phyloP scores from a whole-genome alignment of 1,139 yeast species.

The Candida dubliniensis region DNA sequence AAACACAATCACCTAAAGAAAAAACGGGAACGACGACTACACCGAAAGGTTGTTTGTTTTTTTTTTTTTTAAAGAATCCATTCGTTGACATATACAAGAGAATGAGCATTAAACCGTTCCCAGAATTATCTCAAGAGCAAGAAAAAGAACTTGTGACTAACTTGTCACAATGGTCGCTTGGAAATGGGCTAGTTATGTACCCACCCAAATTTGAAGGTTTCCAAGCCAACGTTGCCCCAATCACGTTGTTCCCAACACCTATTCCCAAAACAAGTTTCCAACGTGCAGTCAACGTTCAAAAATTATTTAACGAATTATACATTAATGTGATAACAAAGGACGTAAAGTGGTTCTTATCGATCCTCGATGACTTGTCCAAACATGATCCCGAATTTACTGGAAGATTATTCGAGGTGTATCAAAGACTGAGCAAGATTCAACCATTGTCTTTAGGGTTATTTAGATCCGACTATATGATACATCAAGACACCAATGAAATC shows the following conservation, averaged over 20 bases:
- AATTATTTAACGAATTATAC: slow-evolving; percentile 70
- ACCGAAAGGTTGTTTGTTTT: no score
- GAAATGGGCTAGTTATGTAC: slow-evolving; percentile 78
- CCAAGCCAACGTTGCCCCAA: slow-evolving; percentile 72
- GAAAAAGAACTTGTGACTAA: slow-evolving; percentile 36
- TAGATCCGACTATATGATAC: slow-evolving; percentile 87
- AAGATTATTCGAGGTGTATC: slow-evolving; percentile 61
- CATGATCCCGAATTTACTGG: slow-evolving; percentile 83
- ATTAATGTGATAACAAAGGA: slow-evolving; percentile 56
- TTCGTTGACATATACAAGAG: background rate
- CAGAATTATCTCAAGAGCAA: slow-evolving; percentile 29
- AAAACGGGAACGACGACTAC: no score
- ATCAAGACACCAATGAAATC: slow-evolving; percentile 46
- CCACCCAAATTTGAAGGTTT: slow-evolving; percentile 53
- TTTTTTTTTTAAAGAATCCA: no score
- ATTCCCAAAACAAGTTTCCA: slow-evolving; percentile 68
- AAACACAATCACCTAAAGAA: no score
- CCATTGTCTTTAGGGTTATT: slow-evolving; percentile 78
- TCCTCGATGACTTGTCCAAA: slow-evolving; percentile 53
- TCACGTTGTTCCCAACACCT: slow-evolving; percentile 89
- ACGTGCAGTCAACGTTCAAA: slow-evolving; percentile 68
- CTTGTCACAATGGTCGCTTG: slow-evolving; percentile 72
- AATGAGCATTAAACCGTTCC: slow-evolving; percentile 28
- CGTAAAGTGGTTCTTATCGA: slow-evolving; percentile 59
- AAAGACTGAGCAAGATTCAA: slow-evolving; percentile 52